Evolutionary conservation across 2,329 filamentous ascomycete genomes (phyloP), one percentile per base, ranked within the genome.

Genomic region (Fusarium verrucosum): DNA sequence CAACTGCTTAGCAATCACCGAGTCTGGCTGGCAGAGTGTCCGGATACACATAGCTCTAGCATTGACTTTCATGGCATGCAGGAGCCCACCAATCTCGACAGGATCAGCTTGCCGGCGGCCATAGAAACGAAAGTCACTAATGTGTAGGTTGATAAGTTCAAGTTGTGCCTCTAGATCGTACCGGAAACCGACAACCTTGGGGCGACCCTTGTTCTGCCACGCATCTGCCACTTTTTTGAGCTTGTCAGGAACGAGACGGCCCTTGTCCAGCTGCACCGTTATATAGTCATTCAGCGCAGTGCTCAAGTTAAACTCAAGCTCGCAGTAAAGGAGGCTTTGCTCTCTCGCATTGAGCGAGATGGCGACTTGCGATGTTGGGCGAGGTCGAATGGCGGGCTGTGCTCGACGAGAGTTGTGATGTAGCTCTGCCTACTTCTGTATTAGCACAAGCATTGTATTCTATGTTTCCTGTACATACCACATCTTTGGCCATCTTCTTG

Each of bases 81-180:
- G 72, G 8, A 87, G 74, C 3, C 80, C 82, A 9, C 73, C 68
- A 36, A 86, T 79, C 56, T 82, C 79, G 4, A 77, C 68, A 0
- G 75, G 71, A 43, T 80, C 76, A 23, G 76, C 76, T 51, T 83
- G 79, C 10, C 77, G 74, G 4, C 78, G 78, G 28, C 83, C 83
- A 66, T 83, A 82, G 73, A 87, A 87, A 30, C 79, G 80, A 68
- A 88, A 87, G 20, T 82, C 79, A 10, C 81, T 72, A 25, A 80
- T 70, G 62, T 87, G 85, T 10, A 82, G 70, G 16, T 73, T 69
- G 20, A 87, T 72, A 11, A 88, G 79, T 11, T 85, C 83, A n/a
- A 87, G 70, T 73, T 87, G 85, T 1, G 85, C 87, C 74, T 87
- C 85, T 4, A 87, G 72, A 58, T 88, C 85, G 71, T 85, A 87